A percentile compares a stretch with the other conserved stretches of the same genome.
These are phyloP conservation scores for Karstenula rhodostoma DNA, from an alignment of 2,329 filamentous ascomycete genomes.

Conservation along the genomic window DNA sequence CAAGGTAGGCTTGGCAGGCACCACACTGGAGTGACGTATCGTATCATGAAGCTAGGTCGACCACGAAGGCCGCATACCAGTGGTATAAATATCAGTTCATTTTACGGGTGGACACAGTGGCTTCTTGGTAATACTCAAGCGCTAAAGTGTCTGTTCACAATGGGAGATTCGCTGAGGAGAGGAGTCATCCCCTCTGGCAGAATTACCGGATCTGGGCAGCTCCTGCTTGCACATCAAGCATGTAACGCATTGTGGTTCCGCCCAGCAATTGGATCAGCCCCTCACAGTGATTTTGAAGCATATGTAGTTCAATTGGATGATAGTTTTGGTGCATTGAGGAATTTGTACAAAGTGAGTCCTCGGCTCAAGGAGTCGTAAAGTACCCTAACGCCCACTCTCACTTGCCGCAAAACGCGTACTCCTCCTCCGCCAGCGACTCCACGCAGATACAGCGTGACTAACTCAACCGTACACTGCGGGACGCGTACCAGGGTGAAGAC, in stretches of 20 bases:
- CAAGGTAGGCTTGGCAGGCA: slow-evolving; percentile 28
- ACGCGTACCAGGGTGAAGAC: not conserved
- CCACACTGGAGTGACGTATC: slow-evolving; percentile 20
- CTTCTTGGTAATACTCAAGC: slow-evolving; percentile 18
- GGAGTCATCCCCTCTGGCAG: slow-evolving; percentile 32
- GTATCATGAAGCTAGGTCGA: slow-evolving; percentile 13
- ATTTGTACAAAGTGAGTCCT: slow-evolving; percentile 45
- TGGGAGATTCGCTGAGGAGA: slow-evolving; percentile 22
- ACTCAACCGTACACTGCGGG: slow-evolving; percentile 5
- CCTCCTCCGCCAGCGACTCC: slow-evolving; percentile 11
- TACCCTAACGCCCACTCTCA: slow-evolving; percentile 25
- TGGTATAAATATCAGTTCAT: slow-evolving; percentile 30
- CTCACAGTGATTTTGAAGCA: not conserved
- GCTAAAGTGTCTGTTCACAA: slow-evolving; percentile 22
- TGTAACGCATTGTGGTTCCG: not conserved
- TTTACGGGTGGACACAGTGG: slow-evolving; percentile 29
- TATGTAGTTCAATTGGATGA: slow-evolving; percentile 8
- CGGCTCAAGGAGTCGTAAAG: slow-evolving; percentile 36
- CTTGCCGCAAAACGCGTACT: slow-evolving; percentile 7
- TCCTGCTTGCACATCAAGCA: slow-evolving; percentile 15
- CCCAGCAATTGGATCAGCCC: not conserved
- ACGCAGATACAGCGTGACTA: slow-evolving; percentile 12
- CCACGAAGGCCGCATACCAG: slow-evolving; percentile 17
- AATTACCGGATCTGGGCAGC: slow-evolving; percentile 25
- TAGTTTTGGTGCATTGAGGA: slow-evolving; percentile 28